Percentiles rank a stretch among this genome's conserved stretches.
phyloP scores from a whole-genome alignment of 805 yeast species.

The Candida quercuum region DNA sequence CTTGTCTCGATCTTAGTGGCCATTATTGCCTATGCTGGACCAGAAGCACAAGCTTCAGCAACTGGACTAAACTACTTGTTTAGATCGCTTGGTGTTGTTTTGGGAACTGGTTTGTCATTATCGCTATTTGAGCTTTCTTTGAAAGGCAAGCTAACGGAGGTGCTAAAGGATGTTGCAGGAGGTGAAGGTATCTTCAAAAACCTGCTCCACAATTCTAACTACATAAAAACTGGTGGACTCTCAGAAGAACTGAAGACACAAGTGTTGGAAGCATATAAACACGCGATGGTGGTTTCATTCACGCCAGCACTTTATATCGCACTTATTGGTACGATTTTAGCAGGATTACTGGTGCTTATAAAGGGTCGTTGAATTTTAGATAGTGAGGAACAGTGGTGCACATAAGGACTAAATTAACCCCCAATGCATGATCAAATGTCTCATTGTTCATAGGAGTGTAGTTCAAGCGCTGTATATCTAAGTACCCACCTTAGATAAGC shows the following conservation, averaged over 20 bases:
- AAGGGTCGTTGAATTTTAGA: background rate
- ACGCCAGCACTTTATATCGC: background rate
- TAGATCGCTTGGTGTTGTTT: constrained; percentile 35
- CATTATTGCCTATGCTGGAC: constrained; percentile 33
- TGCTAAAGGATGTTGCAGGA: constrained; percentile 5
- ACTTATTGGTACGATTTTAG: background rate
- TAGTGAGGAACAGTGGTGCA: background rate
- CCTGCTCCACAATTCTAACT: background rate
- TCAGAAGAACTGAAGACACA: background rate
- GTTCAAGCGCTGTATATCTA: no score
- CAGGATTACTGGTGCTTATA: background rate
- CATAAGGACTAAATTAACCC: background rate
- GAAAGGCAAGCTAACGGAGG: constrained; percentile 1
- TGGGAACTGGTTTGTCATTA: constrained; percentile 33
- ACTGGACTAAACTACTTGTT: constrained; percentile 38
- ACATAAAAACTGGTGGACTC: background rate
- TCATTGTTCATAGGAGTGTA: no score
- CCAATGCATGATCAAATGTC: no score
- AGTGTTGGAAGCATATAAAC: background rate
- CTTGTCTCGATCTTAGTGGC: constrained; percentile 31
- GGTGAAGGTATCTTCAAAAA: background rate
- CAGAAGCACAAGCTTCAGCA: constrained; percentile 34
- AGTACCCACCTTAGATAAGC: no score
- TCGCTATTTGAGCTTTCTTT: constrained; percentile 22
- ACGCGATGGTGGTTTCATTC: background rate